Percentiles rank a stretch among this genome's conserved stretches.
These are phyloP conservation scores for Rhodotorula sp. DNA, from an alignment of 1,284 basidiomycete genomes.

Conservation along the genomic window DNA sequence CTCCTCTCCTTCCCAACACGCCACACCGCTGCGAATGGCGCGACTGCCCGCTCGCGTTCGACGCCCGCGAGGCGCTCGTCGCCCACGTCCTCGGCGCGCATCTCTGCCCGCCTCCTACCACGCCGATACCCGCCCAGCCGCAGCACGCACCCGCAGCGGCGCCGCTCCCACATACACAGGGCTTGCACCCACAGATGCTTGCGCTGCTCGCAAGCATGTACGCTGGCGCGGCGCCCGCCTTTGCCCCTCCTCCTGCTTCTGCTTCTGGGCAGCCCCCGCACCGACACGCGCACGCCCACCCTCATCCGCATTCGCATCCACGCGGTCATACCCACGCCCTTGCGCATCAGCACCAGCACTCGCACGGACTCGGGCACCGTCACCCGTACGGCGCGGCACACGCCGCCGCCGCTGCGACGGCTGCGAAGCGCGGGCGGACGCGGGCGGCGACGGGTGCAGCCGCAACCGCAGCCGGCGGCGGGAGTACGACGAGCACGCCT, in stretches of 20 bases:
- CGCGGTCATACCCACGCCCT: slow-evolving; percentile 19
- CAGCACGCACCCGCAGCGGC: not conserved
- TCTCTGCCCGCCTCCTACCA: not conserved
- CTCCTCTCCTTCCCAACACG: not conserved
- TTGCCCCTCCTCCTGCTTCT: not conserved
- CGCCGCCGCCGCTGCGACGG: not conserved
- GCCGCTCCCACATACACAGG: not conserved
- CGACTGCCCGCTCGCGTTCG: not conserved
- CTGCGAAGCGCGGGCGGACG: not conserved
- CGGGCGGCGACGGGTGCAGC: not conserved
- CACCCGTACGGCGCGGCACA: slow-evolving; percentile 11
- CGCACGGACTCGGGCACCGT: slow-evolving; percentile 18
- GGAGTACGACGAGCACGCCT: slow-evolving; percentile 6
- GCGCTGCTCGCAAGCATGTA: not conserved
- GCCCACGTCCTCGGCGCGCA: slow-evolving; percentile 4
- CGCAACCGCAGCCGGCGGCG: too few relatives aligned
- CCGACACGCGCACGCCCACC: not conserved
- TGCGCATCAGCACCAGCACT: slow-evolving; percentile 34
- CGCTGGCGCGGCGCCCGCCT: not conserved
- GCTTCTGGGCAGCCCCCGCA: not conserved
- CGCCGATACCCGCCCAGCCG: not conserved
- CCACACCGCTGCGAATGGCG: slow-evolving; percentile 7
- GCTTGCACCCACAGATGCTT: not conserved
- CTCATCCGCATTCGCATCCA: not conserved
- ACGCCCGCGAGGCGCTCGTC: not conserved